Base-by-base conservation (phyloP, 1,284 basidiomycete species). In the Ceratobasidium sp. region DNA sequence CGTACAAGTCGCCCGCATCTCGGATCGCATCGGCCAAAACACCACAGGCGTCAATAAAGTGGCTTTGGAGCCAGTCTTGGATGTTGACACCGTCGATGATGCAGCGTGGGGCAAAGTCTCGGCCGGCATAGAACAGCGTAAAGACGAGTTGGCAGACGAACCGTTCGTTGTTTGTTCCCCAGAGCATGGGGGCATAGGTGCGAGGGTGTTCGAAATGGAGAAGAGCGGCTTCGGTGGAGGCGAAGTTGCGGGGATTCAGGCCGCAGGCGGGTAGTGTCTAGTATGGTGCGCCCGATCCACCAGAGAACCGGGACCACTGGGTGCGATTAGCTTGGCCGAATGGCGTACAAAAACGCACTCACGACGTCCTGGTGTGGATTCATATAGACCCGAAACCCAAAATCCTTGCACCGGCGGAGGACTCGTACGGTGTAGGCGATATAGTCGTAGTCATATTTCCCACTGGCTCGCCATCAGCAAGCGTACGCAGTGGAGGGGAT, bases 311-410 rank as follows among this genome's bases (percentile, higher is more conserved):
- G 0, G 96, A 98, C 94, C 97, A 98, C 95, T 97, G 41, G 39
- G 28, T 48, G 39, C 23, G 52, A 6, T 21, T n/a, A 39, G 39
- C 59, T 26, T 16, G n/a, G 16, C 9, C 32, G 50, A n/a, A 18
- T 12, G 28, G 3, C 48, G 1, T 53, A 67, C 18, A 53, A 21
- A 21, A 43, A 9, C 23, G 26, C 5, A 88, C 96, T 80, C 79
- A 97, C 96, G 39, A 89, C 87, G 79, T 99, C 97, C 82, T 98
- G 97, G 81, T 99, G 97, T 5, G 97, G 96, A 79, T 98, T 96
- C 86, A 99, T 91, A 80, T 89, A 97, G 4, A 98, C 88, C 75
- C 87, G 88, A 82, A 99, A 98, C 18, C 97, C 97, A 78, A 93
- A 93, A 72, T 94, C 89, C 79, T 96, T 96, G 84, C 94, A 94